Base-by-base conservation (phyloP, 768 basidiomycete species). In the Phanerodontia chrysosporium region DNA sequence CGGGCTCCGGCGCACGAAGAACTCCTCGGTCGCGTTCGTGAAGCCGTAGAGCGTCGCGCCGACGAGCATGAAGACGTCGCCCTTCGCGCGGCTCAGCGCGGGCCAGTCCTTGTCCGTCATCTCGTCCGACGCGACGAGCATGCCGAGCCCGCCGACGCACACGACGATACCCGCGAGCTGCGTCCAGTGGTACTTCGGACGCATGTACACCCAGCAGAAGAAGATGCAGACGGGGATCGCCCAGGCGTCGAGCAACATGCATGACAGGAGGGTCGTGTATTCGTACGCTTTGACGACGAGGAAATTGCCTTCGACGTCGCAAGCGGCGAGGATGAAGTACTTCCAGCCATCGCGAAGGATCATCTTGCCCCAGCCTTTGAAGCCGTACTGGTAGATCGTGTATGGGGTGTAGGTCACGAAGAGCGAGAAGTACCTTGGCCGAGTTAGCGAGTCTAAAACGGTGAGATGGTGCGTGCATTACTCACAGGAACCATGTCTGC, bases 181-280 rank as follows among this genome's bases (percentile, higher is more conserved):
- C 0, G 89, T 90, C 88, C 88, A 92, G 58, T 90, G 88, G 48
- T 90, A 93, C 68, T 70, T 83, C 16, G 84, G 82, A 35, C 87
- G 82, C 83, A 94, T 85, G 73, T 90, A 94, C 9, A 94, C 54
- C 83, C 86, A 95, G 29, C 85, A 86, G 72, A 94, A 85, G 73
- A 90, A 80, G 69, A 94, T 75, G 71, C 92, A 94, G 13, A 90
- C 82, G 25, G 92, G 92, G 66, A 92, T 95, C 0, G 92, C 92
- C 92, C 91, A 93, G 55, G 92, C 90, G 67, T 94, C 91, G 49
- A 95, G 84, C n/a, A 95, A 81, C 90, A 93, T 93, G 72, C 90
- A 92, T 1, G 92, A 94, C 48, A 95, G 75, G 2, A 95, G 74
- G 64, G 90, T 90, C 32, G 92, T 94, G 75, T 89, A 93, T 74